Conservation (phyloP, 495 filamentous ascomycete genomes). For the Podospora comata region DNA sequence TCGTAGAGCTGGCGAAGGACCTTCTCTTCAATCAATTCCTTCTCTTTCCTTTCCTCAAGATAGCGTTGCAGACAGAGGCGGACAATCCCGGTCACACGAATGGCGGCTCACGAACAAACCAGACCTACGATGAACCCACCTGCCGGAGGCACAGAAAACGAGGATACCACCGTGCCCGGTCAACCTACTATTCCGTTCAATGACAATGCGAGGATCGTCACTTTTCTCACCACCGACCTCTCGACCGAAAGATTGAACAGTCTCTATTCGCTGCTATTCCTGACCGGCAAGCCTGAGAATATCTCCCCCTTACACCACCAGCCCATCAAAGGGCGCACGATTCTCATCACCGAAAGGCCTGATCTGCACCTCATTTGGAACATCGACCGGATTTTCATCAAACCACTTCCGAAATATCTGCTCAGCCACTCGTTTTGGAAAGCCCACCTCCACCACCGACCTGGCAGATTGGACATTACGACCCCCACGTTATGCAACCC, state of each 20-base stretch:
- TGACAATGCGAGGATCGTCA: background rate
- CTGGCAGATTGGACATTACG: background rate
- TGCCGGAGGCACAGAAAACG: background rate
- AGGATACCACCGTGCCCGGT: background rate
- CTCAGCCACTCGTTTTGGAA: conserved; percentile 38
- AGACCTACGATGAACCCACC: background rate
- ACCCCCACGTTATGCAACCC: background rate
- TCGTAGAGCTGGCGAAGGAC: too few species aligned
- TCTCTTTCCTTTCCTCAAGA: too few species aligned
- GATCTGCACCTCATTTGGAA: conserved; percentile 42
- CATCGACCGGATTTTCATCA: conserved; percentile 33
- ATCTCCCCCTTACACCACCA: conserved; percentile 13
- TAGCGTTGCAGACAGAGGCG: too few species aligned
- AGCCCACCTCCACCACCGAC: background rate
- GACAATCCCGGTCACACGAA: too few species aligned
- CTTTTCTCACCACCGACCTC: background rate
- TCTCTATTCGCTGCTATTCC: conserved; percentile 1
- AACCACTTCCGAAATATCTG: conserved; percentile 41
- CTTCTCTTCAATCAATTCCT: too few species aligned
- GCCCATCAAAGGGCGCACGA: conserved; percentile 1
- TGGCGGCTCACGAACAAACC: background rate
- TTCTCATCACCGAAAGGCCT: conserved; percentile 34
- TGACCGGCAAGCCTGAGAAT: conserved; percentile 1
- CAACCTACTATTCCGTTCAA: background rate
- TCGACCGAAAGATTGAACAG: background rate